Conservation (phyloP, 345 rosid species). For the Salix brachista region DNA sequence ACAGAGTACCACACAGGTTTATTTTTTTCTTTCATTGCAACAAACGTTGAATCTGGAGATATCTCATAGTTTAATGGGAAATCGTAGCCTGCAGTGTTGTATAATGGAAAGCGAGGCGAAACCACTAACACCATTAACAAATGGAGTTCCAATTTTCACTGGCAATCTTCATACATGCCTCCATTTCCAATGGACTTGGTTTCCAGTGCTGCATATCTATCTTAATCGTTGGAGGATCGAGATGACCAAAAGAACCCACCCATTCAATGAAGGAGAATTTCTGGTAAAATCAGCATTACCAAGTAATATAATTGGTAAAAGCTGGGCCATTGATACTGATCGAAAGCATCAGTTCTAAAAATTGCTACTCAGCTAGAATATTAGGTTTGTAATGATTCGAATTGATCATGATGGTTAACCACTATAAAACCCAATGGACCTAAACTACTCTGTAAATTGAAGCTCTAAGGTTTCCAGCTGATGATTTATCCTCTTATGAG, state of each 20-base stretch:
- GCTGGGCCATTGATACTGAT: neutral
- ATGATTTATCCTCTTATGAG: neutral
- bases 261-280: neutral
- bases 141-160: too few relatives aligned
- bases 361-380: neutral
- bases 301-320: neutral
- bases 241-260: neutral
- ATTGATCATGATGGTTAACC: neutral
- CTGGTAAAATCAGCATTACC: neutral
- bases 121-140: too few relatives aligned
- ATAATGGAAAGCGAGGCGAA: too few relatives aligned
- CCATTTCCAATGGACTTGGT: neutral
- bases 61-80: neutral
- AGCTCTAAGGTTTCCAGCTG: conserved; percentile 11
- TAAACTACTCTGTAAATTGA: conserved; percentile 6
- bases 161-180: neutral
- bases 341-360: neutral
- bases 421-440: neutral
- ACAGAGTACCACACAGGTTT: neutral
- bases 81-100: neutral
- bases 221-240: neutral
- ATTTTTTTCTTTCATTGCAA: neutral
- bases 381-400: neutral
- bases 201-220: too few relatives aligned
- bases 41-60: neutral